Evolutionary conservation across 495 filamentous ascomycete genomes (phyloP).

Genomic region (Penicillium egyptiacum): DNA sequence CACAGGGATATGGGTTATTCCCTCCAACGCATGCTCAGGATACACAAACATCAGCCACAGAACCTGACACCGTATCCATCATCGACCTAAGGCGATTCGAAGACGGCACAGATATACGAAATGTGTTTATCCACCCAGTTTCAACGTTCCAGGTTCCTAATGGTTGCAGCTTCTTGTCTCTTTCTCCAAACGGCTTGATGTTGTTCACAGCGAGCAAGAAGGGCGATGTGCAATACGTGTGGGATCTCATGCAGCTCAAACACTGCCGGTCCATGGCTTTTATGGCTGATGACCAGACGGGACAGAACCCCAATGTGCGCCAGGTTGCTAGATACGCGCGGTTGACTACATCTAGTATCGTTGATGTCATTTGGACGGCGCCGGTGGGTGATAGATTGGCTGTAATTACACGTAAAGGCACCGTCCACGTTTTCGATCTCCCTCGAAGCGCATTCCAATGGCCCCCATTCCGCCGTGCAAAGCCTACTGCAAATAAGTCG

Average conservation of each 20-base stretch:
- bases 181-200: conserved; percentile 79
- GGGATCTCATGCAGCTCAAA: conserved; percentile 78
- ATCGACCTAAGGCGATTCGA: conserved; percentile 72
- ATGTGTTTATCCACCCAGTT: conserved; percentile 56
- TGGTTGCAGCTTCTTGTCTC: conserved; percentile 89
- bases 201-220: conserved; percentile 89
- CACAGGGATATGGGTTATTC: conserved; percentile 50
- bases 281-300: conserved; percentile 36
- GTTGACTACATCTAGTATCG: conserved; percentile 84
- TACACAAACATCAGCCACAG: conserved; percentile 50
- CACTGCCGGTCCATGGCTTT: conserved; percentile 44
- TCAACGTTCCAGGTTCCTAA: conserved; percentile 78
- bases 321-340: conserved; percentile 84
- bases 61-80: conserved; percentile 80
- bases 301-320: conserved; percentile 58
- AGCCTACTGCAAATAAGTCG: conserved; percentile 42
- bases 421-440: conserved; percentile 85
- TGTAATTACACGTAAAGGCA: conserved; percentile 88
- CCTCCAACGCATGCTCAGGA: conserved; percentile 73
- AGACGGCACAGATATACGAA: conserved; percentile 41
- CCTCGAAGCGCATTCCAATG: conserved; percentile 81
- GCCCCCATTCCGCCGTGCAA: conserved; percentile 76
- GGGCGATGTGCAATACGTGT: conserved; percentile 87
- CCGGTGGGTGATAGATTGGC: conserved; percentile 79
- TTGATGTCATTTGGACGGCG: conserved; percentile 84